Evolutionary conservation across 495 filamentous ascomycete genomes (phyloP).

Genomic region (Aspergillus nanangensis): DNA sequence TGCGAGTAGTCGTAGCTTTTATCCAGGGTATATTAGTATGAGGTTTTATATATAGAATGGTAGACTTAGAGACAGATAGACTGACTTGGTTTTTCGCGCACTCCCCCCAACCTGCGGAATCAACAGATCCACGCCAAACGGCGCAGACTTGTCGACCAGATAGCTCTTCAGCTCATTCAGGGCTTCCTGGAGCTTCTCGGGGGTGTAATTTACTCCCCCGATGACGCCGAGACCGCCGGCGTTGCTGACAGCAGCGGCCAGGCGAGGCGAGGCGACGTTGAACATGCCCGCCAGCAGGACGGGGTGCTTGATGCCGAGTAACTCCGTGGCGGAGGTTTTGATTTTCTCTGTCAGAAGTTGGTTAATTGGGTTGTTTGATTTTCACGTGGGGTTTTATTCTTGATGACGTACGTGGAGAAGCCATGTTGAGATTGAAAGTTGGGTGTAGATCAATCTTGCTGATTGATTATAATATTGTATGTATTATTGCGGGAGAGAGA

Average conservation of each 20-base stretch:
- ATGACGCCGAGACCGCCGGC: slow-evolving; percentile 63
- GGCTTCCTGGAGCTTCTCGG: slow-evolving; percentile 82
- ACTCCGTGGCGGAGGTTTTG: slow-evolving; percentile 73
- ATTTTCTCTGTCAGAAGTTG: slow-evolving; percentile 52
- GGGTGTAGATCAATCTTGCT: too few species aligned
- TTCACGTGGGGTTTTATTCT: too few species aligned
- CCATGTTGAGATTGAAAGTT: too few species aligned
- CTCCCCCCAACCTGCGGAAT: slow-evolving; percentile 79
- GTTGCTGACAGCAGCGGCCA: slow-evolving; percentile 68
- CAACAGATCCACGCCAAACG: slow-evolving; percentile 83
- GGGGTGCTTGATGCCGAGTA: slow-evolving; percentile 84
- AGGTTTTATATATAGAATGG: too few species aligned
- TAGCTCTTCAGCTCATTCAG: slow-evolving; percentile 79
- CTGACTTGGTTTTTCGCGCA: slow-evolving; percentile 77
- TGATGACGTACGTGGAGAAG: too few species aligned
- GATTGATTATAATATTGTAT: too few species aligned
- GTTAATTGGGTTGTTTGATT: background rate
- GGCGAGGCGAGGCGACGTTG: slow-evolving; percentile 82
- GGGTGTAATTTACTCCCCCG: slow-evolving; percentile 82
- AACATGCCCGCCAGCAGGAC: slow-evolving; percentile 88
- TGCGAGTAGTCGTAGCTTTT: slow-evolving; percentile 91
- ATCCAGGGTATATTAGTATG: too few species aligned
- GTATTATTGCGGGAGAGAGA: too few species aligned
- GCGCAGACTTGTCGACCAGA: slow-evolving; percentile 77
- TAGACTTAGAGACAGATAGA: too few species aligned